Evolutionary conservation across 1,284 basidiomycete genomes (phyloP).

Genomic region (Cystobasidium sp.): DNA sequence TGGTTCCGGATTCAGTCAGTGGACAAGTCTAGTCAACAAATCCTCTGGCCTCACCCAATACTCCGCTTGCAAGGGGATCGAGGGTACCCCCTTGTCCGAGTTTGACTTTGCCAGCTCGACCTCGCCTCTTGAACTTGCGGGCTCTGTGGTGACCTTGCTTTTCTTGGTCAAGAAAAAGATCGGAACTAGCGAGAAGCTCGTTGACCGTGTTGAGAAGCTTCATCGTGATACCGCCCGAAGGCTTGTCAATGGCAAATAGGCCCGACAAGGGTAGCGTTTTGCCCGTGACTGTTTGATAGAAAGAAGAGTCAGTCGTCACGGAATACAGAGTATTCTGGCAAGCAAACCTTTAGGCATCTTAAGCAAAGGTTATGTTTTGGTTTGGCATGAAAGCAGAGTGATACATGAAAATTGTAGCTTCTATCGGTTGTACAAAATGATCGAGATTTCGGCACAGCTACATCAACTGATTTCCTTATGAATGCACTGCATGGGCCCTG

Average conservation of each 20-base stretch:
- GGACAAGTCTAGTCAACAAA: neutral
- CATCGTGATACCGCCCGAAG: conserved; percentile 90
- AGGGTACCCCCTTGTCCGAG: conserved; percentile 92
- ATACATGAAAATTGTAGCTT: neutral
- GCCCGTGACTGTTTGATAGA: conserved; percentile 12
- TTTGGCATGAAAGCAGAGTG: conserved; percentile 12
- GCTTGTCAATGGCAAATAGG: conserved; percentile 81
- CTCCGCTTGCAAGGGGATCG: conserved; percentile 95
- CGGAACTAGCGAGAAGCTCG: conserved; percentile 74
- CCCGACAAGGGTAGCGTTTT: conserved; percentile 56
- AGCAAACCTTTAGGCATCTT: conserved; percentile 21
- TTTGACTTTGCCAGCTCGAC: conserved; percentile 62
- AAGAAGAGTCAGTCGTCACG: neutral
- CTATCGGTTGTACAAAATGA: neutral
- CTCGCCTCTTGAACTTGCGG: conserved; percentile 44
- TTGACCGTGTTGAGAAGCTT: conserved; percentile 84
- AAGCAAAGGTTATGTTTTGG: neutral
- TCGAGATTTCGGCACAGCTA: neutral
- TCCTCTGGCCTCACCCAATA: conserved; percentile 67
- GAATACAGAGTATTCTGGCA: too few species aligned
- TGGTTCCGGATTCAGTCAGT: neutral
- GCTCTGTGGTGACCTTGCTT: conserved; percentile 48
- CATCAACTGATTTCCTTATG: too few species aligned
- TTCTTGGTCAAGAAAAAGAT: conserved; percentile 69
- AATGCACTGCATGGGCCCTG: too few species aligned